These are phyloP conservation scores for Limonium bicolor DNA, from an alignment of 148 eudicot species.

Conservation along the genomic window DNA sequence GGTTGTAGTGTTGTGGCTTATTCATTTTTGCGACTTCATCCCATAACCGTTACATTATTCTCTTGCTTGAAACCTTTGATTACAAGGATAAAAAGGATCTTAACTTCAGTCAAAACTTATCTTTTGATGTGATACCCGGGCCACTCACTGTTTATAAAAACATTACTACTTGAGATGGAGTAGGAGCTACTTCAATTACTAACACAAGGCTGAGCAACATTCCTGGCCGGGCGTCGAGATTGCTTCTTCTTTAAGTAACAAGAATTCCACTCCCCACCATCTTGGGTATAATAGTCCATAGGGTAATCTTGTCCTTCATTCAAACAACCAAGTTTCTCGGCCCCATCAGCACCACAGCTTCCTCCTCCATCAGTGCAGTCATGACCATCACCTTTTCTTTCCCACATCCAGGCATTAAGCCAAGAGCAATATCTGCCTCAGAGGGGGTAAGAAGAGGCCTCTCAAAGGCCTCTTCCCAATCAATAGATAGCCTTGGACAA, in stretches of 20 bases:
- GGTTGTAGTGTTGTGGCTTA: too few relatives aligned
- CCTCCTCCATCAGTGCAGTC: conserved; percentile 19
- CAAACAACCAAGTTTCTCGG: conserved; percentile 10
- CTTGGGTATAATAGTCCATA: conserved; percentile 89
- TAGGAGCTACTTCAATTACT: conserved; percentile 16
- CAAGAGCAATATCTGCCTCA: conserved; percentile 90
- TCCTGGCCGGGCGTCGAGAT: conserved; percentile 26
- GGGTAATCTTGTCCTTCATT: conserved; percentile 45
- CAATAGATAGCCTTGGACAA: conserved; percentile 77
- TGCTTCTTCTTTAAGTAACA: conserved; percentile 46
- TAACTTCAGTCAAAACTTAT: too few relatives aligned
- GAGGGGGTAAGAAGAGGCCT: conserved; percentile 68
- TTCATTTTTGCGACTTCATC: too few relatives aligned
- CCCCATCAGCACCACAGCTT: conserved; percentile 32
- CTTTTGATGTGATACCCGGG: too few relatives aligned
- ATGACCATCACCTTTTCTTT: conserved; percentile 18
- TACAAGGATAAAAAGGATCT: too few relatives aligned
- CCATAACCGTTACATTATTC: too few relatives aligned
- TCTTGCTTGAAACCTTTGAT: too few relatives aligned
- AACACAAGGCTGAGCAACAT: conserved; percentile 17
- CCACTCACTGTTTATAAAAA: too few relatives aligned
- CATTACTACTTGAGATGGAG: too few relatives aligned
- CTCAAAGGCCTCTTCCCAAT: conserved; percentile 87
- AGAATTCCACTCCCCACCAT: conserved; percentile 89
- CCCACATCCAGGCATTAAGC: conserved; percentile 89